Percentiles rank a stretch among this genome's conserved stretches.
Evolutionary conservation across 2,329 filamentous ascomycete genomes (phyloP).

Genomic region (Fusarium beomiforme): DNA sequence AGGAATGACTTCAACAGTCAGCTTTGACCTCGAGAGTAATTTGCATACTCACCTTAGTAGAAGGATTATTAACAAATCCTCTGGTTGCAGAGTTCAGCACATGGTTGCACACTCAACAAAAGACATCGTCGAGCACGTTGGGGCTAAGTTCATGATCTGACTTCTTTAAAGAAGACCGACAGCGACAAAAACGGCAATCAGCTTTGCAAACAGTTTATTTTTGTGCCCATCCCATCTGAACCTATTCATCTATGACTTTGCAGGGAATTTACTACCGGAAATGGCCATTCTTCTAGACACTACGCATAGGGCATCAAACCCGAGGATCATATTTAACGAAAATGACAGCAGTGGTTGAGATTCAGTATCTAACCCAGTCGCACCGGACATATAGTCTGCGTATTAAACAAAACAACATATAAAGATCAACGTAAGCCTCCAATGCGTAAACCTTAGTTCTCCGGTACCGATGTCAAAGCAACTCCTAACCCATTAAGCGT

Average conservation of each 20-base stretch:
- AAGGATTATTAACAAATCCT: too few species aligned
- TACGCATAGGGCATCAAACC: neutral
- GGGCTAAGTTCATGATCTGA: neutral
- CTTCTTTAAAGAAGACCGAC: too few species aligned
- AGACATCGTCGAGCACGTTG: constrained; percentile 68
- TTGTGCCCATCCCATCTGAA: too few species aligned
- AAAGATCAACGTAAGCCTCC: neutral
- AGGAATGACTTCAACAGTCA: too few species aligned
- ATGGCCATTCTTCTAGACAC: neutral
- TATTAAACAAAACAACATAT: neutral
- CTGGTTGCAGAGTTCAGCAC: too few species aligned
- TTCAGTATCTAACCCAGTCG: neutral
- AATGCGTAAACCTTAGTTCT: neutral
- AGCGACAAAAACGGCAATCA: too few species aligned
- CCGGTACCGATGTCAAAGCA: constrained; percentile 11
- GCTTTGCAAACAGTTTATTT: too few species aligned
- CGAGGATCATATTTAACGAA: neutral
- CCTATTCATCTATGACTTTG: too few species aligned
- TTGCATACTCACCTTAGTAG: too few species aligned
- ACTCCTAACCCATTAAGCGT: constrained; percentile 20
- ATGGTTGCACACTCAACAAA: too few species aligned
- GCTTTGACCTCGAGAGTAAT: too few species aligned
- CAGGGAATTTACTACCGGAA: too few species aligned
- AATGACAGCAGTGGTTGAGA: neutral
- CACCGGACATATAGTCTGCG: neutral